Percentiles rank a stretch among this genome's conserved stretches.
phyloP scores from a whole-genome alignment of 306 rosid genomes.

The peach (Prunus persica) region Prunus_persica_NCBIv2 NC_034014.1:3031001-3031500 shows the following conservation, averaged over 20 bases:
- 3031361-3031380: not conserved
- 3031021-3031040: conserved; percentile 34
- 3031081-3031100: not conserved
- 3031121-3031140: conserved; percentile 9
- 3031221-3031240: not conserved
- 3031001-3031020: conserved; percentile 34
- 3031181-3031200: not conserved
- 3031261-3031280: not conserved
- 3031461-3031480: not conserved
- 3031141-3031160: not conserved
- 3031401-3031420: not conserved
- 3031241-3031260: not conserved
- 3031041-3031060: conserved; percentile 63
- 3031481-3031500: not conserved
- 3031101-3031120: conserved; percentile 12
- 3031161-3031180: not conserved
- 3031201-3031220: not conserved
- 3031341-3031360: not conserved
- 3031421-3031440: not conserved
- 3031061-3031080: conserved; percentile 42
- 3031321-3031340: not conserved
- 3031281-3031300: not conserved
- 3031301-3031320: not conserved
- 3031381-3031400: not conserved
- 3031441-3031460: not conserved